Conservation (phyloP, 495 filamentous ascomycete genomes). For the Penicillium maclennaniae region DNA sequence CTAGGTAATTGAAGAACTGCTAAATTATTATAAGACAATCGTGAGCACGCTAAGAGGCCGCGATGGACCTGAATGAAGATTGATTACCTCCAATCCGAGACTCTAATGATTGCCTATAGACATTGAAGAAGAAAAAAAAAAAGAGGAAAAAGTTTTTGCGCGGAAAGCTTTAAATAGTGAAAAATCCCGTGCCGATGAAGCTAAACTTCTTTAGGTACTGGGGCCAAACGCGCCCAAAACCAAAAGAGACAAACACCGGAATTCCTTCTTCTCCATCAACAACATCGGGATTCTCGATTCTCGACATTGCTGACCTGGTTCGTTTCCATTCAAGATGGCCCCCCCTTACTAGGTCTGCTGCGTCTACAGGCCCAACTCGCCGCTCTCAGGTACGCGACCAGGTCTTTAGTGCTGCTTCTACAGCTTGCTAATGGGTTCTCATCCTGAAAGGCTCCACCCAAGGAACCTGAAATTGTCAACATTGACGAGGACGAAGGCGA, state of each 20-base stretch:
- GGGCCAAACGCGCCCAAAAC: conserved; percentile 34
- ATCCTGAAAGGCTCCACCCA: conserved; percentile 19
- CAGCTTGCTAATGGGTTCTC: conserved; percentile 26
- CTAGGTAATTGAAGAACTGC: conserved; percentile 67
- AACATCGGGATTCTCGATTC: conserved; percentile 1
- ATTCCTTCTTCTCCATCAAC: conserved; percentile 18
- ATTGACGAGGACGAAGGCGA: conserved; percentile 39
- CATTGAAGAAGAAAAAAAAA: conserved; percentile 59
- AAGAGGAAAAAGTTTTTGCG: conserved; percentile 8
- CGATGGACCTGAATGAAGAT: conserved; percentile 88
- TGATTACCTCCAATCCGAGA: conserved; percentile 93
- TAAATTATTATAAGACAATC: conserved; percentile 86
- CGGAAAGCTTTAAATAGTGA: conserved; percentile 25
- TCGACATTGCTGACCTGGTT: neutral
- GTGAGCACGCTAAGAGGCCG: conserved; percentile 95
- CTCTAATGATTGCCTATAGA: conserved; percentile 99
- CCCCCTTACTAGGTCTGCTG: conserved; percentile 28
- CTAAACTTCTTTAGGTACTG: conserved; percentile 32
- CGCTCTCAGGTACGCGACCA: conserved; percentile 17
- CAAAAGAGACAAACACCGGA: conserved; percentile 32
- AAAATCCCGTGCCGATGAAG: conserved; percentile 22
- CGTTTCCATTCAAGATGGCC: conserved; percentile 20
- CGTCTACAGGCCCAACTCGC: conserved; percentile 7
- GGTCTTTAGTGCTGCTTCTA: neutral
- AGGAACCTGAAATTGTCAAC: conserved; percentile 38